Evolutionary conservation across 352 stramenopile species (phyloP), one percentile per base, ranked within the genome.

Genomic region (Plasmopara viticola): DNA sequence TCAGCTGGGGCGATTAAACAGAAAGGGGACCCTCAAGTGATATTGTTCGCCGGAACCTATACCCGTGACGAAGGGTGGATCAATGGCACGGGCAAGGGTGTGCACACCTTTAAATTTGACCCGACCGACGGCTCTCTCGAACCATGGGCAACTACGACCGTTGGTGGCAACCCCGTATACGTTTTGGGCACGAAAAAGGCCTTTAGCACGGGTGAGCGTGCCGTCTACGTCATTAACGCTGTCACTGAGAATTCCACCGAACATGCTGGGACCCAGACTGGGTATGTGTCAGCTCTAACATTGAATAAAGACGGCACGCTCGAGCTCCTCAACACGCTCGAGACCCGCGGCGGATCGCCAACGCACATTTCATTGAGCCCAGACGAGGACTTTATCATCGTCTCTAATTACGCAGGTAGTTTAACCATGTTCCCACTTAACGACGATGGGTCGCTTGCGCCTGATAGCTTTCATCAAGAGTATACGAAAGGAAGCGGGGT

Each of bases 111-210:
- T 60, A 56, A 70, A 55, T 56, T 89, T 30, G 56, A 80, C 49
- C 70, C 68, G 33, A 66, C 14, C 9, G 62, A 64, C 13, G 74
- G 74, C 20, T 55, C 60, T 13, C 67, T 88, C 25, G 71, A 56
- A 8, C 51, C 66, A 0, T 53, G 71, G 40, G 57, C 53, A 14
- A 69, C 78, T 54, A 68, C 63, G 25, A 48, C 58, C n/a, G 46
- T 75, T n/a, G 83, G 83, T 37, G 67, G 78, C 54, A 94, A 94
- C 61, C 80, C 83, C 34, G 84, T 72, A 28, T 91, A 77, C 65
- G 49, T 94, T 20, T 55, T 62, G 17, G 60, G 64, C 49, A 67
- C 70, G 9, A 45, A 40, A 14, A 70, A 58, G n/a, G 43, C 47
- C 10, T 71, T 71, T 48, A 58, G 39, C 25, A 53, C 57, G 4